phyloP scores from a whole-genome alignment of 1,284 basidiomycete species.

The Tilletiaria anomala region DNA sequence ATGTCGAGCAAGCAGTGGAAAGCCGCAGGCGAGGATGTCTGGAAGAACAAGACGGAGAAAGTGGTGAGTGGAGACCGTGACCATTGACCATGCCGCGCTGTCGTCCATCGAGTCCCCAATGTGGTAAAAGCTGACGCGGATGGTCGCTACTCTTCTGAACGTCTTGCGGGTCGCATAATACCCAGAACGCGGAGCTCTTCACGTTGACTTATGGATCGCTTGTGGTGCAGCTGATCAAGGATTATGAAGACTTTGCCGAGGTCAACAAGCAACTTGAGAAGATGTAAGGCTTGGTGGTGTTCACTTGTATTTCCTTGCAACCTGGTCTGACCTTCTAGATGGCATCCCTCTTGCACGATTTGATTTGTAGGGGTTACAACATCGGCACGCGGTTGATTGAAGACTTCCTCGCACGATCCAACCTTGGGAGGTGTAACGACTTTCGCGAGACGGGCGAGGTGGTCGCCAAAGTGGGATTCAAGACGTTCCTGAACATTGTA shows the following conservation, averaged over 20 bases:
- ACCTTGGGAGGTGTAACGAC: slow-evolving; percentile 54
- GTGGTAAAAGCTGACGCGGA: no score
- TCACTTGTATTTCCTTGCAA: background rate
- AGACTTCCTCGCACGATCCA: slow-evolving; percentile 83
- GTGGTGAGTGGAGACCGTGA: no score
- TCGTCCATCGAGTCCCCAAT: background rate
- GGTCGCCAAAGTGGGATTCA: slow-evolving; percentile 58
- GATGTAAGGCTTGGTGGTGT: slow-evolving; percentile 45
- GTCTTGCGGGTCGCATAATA: no score
- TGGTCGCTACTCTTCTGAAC: no score
- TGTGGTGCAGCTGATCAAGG: slow-evolving; percentile 95
- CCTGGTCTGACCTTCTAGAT: background rate
- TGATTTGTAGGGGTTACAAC: slow-evolving; percentile 99
- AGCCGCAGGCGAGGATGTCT: slow-evolving; percentile 31
- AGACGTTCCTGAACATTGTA: slow-evolving; percentile 88
- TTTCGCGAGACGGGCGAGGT: slow-evolving; percentile 65
- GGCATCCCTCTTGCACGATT: slow-evolving; percentile 39
- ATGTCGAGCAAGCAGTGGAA: slow-evolving; percentile 33
- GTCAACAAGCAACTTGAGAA: slow-evolving; percentile 54
- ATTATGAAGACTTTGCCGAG: slow-evolving; percentile 92
- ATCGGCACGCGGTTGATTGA: slow-evolving; percentile 93
- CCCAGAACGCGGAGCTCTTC: slow-evolving; percentile 96
- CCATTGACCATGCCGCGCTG: background rate
- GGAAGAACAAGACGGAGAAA: slow-evolving; percentile 39
- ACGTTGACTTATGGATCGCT: slow-evolving; percentile 92